Percentiles rank a stretch among this genome's conserved stretches.
Conservation (phyloP, 1,284 basidiomycete species). For the Coniferiporia sulphurascens region DNA sequence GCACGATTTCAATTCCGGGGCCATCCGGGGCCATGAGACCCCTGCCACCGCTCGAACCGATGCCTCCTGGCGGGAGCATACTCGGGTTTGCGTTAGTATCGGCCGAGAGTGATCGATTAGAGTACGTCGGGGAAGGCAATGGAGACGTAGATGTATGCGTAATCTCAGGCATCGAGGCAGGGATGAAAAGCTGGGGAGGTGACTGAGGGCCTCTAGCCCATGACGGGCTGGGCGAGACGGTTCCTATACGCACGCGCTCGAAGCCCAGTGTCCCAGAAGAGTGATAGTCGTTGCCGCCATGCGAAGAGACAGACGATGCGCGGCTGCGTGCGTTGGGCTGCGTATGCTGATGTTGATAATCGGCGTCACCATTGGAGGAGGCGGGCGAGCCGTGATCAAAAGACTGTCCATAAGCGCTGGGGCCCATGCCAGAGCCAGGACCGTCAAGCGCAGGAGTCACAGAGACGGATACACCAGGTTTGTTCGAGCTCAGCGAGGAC, state of each 20-base stretch:
- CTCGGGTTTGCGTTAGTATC: constrained; percentile 28
- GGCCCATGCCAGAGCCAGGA: background rate
- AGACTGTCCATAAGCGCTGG: constrained; percentile 16
- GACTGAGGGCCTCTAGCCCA: constrained; percentile 52
- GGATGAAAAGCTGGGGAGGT: constrained; percentile 66
- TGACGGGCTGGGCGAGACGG: constrained; percentile 42
- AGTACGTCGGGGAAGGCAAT: constrained; percentile 3
- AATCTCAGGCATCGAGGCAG: constrained; percentile 33
- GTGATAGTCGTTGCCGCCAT: constrained; percentile 34
- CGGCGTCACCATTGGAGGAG: constrained; percentile 48
- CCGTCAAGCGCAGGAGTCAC: constrained; percentile 36
- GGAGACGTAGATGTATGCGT: constrained; percentile 13
- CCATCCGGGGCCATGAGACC: constrained; percentile 39
- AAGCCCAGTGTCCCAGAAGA: constrained; percentile 36
- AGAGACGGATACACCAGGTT: constrained; percentile 36
- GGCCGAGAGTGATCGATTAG: constrained; percentile 25
- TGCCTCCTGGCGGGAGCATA: constrained; percentile 23
- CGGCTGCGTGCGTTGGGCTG: constrained; percentile 45
- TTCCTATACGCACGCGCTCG: constrained; percentile 9
- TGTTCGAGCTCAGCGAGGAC: constrained; percentile 19
- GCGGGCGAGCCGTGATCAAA: constrained; percentile 59
- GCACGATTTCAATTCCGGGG: constrained; percentile 68
- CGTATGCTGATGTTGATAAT: constrained; percentile 20
- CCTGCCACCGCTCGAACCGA: constrained; percentile 25
- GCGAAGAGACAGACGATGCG: constrained; percentile 63